Evolutionary conservation across 306 rosid genomes (phyloP), one percentile per base, ranked within the genome.

Genomic region (Hylodesmum podocarpum): DNA sequence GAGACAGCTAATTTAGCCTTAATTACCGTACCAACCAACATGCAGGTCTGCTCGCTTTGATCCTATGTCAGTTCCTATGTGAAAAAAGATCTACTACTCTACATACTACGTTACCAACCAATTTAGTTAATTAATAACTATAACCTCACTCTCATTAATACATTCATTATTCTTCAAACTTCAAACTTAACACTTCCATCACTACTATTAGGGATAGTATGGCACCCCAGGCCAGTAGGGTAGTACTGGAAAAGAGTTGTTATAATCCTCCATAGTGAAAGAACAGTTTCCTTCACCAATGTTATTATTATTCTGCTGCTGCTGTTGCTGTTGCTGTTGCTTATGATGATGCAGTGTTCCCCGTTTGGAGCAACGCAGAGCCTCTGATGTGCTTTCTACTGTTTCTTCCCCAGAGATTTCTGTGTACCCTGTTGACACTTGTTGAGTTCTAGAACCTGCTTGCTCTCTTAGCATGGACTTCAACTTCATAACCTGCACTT

Each of bases 391-490:
- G 89, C 96, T 88, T 65, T 90, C 97, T 15, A 84, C 97, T 9
- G 92, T 92, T 78, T 90, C 98, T 63, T 90, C 97, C 4, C 89
- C 97, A 8, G 96, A 92, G 59, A 90, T 68, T 46, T 90, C 96
- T 15, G 90, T 88, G 78, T 87, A 88, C 1, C 80, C 89, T 18
- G 77, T 58, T 11, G 96, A 89, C 24, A 78, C 80, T 62, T 87
- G 81, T 62, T 87, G 81, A 1, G 89, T 87, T 86, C 84, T 82
- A 0, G 65, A 51, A 3, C 34, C 85, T 84, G 40, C 85, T 84
- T 90, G 93, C 24, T 90, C 91, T 83, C 89, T 89, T 61, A 95
- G 78, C 80, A 90, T 77, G 15, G 69, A 83, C 80, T 87, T 88
- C 88, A 95, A 84, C 82, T 86, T 88, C 86, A 76, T 66, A 6